A percentile compares a stretch with the other conserved stretches of the same genome.
These are phyloP conservation scores for Microbotryum intermedium DNA, from an alignment of 1,284 basidiomycete species.

Conservation along the genomic window DNA sequence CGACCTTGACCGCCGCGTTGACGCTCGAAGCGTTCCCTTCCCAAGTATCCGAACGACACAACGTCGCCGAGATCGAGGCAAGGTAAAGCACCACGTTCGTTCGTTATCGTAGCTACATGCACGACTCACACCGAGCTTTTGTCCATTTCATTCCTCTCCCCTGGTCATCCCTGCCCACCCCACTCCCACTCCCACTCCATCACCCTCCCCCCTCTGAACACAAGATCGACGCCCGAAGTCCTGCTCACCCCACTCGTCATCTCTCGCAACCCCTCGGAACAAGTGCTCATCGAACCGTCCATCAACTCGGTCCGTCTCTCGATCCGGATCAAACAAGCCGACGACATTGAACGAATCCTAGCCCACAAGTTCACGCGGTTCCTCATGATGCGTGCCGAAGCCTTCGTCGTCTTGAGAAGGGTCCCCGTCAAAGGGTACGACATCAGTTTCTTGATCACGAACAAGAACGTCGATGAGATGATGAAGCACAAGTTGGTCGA, in stretches of 20 bases:
- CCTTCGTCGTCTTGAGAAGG: slow-evolving; percentile 87
- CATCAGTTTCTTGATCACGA: slow-evolving; percentile 97
- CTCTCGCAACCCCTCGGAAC: slow-evolving; percentile 92
- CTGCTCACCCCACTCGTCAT: slow-evolving; percentile 86
- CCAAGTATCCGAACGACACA: slow-evolving; percentile 93
- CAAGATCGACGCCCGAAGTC: slow-evolving; percentile 82
- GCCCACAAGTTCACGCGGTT: slow-evolving; percentile 99
- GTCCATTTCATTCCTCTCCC: not conserved
- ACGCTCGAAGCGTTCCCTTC: slow-evolving; percentile 96
- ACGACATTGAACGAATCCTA: slow-evolving; percentile 95
- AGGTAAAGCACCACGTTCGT: slow-evolving; percentile 47
- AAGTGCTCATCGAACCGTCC: slow-evolving; percentile 90
- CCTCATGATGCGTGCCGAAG: slow-evolving; percentile 97
- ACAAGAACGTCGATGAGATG: slow-evolving; percentile 93
- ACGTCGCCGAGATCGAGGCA: slow-evolving; percentile 88
- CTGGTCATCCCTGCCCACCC: not conserved
- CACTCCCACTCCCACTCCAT: not conserved
- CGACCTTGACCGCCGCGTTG: slow-evolving; percentile 91
- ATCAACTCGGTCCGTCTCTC: slow-evolving; percentile 93
- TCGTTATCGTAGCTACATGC: slow-evolving; percentile 3
- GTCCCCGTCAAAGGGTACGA: slow-evolving; percentile 96
- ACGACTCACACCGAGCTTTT: not conserved
- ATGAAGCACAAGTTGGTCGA: slow-evolving; percentile 99
- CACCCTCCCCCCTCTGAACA: not conserved
- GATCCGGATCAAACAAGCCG: slow-evolving; percentile 98